Evolutionary conservation across 495 filamentous ascomycete genomes (phyloP).

Genomic region (Neurospora sp.): DNA sequence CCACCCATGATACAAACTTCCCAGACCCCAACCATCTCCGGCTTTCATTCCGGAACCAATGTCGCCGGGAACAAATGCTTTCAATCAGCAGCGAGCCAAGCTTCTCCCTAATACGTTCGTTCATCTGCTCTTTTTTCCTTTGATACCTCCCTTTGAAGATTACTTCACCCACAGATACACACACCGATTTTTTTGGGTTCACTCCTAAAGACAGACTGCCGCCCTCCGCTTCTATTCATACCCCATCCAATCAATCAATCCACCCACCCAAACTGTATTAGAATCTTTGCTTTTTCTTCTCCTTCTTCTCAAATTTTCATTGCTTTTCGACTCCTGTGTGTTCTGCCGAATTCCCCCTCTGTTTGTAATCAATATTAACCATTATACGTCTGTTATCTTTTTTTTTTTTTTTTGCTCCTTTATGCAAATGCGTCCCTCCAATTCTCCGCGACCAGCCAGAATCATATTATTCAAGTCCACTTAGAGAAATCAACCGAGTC

Average conservation of each 20-base stretch:
- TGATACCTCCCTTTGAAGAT: background rate
- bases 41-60: background rate
- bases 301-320: background rate
- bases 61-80: too few species aligned
- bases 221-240: background rate
- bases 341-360: background rate
- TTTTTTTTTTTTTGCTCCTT: background rate
- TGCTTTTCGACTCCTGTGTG: background rate
- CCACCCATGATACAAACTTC: background rate
- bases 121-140: background rate
- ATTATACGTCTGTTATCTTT: background rate
- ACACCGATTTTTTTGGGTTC: background rate
- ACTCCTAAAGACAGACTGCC: background rate
- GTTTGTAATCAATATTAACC: background rate
- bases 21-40: background rate
- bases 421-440: background rate
- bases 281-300: background rate
- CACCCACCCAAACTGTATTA: background rate
- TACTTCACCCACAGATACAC: background rate
- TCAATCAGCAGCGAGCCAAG: too few species aligned
- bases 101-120: too few species aligned
- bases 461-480: conserved; percentile 34
- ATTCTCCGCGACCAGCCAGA: background rate
- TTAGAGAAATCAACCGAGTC: conserved; percentile 52
- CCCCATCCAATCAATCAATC: background rate